Evolutionary conservation across 2,329 filamentous ascomycete species (phyloP).

Genomic region (Aspergillus fumigatiaffinis): DNA sequence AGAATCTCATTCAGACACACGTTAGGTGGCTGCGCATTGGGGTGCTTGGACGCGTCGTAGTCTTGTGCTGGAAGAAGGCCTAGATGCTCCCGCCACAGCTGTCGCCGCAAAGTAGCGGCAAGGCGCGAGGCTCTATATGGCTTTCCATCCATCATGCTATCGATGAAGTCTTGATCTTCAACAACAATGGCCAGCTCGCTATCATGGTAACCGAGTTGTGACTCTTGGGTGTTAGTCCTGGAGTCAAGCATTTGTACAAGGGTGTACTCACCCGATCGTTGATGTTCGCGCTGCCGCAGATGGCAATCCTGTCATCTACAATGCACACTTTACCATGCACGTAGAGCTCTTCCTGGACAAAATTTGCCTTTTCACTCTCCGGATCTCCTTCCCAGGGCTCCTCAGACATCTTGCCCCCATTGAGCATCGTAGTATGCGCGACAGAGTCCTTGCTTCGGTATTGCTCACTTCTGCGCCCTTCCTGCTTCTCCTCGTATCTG

Average conservation of each 20-base stretch:
- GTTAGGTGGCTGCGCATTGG: constrained; percentile 73
- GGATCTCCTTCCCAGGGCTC: constrained; percentile 73
- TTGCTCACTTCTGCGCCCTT: constrained; percentile 15
- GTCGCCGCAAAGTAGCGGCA: constrained; percentile 74
- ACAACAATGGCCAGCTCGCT: constrained; percentile 88
- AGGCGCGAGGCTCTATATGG: constrained; percentile 70
- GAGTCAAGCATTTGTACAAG: neutral
- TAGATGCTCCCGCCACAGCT: constrained; percentile 88
- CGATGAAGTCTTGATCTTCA: constrained; percentile 68
- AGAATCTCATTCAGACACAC: constrained; percentile 69
- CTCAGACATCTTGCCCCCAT: constrained; percentile 58
- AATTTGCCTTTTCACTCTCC: constrained; percentile 76
- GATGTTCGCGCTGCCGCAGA: constrained; percentile 72
- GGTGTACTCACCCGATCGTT: constrained; percentile 53
- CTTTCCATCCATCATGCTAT: constrained; percentile 68
- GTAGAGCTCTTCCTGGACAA: constrained; percentile 94
- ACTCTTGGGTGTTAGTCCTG: constrained; percentile 35
- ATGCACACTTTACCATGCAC: constrained; percentile 85
- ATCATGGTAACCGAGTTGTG: constrained; percentile 79
- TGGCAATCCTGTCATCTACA: constrained; percentile 75
- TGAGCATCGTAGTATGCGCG: constrained; percentile 79
- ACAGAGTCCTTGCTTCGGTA: constrained; percentile 51
- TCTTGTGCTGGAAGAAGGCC: constrained; percentile 74
- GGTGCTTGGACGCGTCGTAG: constrained; percentile 60
- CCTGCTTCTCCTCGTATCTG: constrained; percentile 17